Base-by-base conservation (phyloP, 768 basidiomycete genomes). In the Boletus eberwhitei region DNA sequence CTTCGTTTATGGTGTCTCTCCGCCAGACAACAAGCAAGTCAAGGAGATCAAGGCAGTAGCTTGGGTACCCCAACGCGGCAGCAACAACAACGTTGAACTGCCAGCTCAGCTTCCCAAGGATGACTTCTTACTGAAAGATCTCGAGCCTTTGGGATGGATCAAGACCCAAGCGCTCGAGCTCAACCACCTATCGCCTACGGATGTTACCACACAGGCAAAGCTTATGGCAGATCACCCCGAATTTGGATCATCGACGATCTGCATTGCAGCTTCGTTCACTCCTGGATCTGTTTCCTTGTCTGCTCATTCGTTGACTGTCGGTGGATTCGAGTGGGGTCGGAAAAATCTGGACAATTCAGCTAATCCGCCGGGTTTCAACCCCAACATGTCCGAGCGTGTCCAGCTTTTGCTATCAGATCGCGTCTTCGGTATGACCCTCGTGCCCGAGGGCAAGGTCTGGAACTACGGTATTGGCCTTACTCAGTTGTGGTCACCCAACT, bases 31-130 rank as follows among this genome's bases (percentile, higher is more conserved):
- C 79, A 89, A 91, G 60, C 94, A 95, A 71, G 97, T 99, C 58
- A 97, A 98, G 75, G 97, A 99, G 75, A 90, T 99, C 75, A 98
- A 96, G 78, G 94, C 93, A 22, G 77, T 99, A 46, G 94, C 83
- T n/a, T 95, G 94, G 88, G 83, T 93, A n/a, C 97, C 97, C 31
- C 97, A 99, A 68, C 85, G 95, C 31, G 96, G 97, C 34, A 93
- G 88, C 68, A 98, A 98, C 72, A 95, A 93, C 70, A 86, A 83
- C 41, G 86, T 99, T 38, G 97, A 99, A 73, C 78, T 98, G 37
- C 96, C 97, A 17, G 72, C 80, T 36, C 87, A 92, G 64, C 76
- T 98, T 38, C 97, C 97, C 8, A 90, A 90, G 70, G 95, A 98
- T 64, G 95, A 98, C 67, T 93, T 90, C 79, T 73, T 99, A 50